These are phyloP conservation scores for Isatis lusitanica DNA, from an alignment of 441 rosid genomes.

Conservation along the genomic window DNA sequence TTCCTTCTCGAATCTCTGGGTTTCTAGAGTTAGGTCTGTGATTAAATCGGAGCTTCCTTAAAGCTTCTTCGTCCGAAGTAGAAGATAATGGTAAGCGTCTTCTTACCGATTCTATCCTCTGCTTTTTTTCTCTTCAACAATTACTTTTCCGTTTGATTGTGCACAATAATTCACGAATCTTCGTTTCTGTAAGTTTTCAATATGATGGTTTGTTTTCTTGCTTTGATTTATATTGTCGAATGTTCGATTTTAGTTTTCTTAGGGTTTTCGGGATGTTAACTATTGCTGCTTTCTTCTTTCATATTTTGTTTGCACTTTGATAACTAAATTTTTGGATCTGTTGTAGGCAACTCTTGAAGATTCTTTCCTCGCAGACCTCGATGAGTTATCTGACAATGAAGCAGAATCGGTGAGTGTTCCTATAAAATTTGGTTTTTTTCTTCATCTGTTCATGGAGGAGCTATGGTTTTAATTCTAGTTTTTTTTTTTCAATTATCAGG, in stretches of 20 bases:
- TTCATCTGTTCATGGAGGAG: not conserved
- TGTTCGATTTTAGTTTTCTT: not conserved
- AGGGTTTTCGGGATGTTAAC: not conserved
- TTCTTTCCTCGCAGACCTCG: conserved; percentile 90
- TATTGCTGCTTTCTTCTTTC: not conserved
- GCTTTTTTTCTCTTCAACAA: too few relatives aligned
- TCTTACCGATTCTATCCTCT: too few relatives aligned
- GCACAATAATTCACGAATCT: too few relatives aligned
- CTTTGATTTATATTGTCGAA: too few relatives aligned
- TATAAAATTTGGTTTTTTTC: not conserved
- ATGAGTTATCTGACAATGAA: conserved; percentile 89
- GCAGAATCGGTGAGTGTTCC: conserved; percentile 56
- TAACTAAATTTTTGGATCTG: not conserved
- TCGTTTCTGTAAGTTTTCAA: too few relatives aligned
- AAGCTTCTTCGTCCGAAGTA: too few relatives aligned
- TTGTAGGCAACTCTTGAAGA: conserved; percentile 83
- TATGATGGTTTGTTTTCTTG: too few relatives aligned
- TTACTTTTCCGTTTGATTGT: too few relatives aligned
- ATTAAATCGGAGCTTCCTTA: too few relatives aligned
- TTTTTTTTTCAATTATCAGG: conserved; percentile 40
- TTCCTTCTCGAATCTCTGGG: too few relatives aligned
- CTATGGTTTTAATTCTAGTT: not conserved
- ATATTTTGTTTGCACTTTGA: not conserved
- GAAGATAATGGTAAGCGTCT: too few relatives aligned
- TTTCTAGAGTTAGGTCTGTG: too few relatives aligned